Conservation (phyloP, 192 early-diverging fungal species). For the Backusella tarrabulga region DNA sequence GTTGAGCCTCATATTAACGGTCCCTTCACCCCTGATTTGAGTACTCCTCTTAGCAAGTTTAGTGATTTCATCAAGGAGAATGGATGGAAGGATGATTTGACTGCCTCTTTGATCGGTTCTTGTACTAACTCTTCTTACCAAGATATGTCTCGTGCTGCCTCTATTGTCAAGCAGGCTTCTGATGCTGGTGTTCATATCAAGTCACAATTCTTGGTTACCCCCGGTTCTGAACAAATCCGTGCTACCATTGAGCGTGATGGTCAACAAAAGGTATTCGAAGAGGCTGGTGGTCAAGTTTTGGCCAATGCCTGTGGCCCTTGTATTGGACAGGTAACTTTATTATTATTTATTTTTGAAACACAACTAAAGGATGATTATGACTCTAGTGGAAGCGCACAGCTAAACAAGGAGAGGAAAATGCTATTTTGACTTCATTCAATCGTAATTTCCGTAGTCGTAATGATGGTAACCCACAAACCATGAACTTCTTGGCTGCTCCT, state of each 20-base stretch:
- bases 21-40: slow-evolving; percentile 96
- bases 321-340: slow-evolving; percentile 69
- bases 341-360: neutral
- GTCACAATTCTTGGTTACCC: slow-evolving; percentile 90
- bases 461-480: slow-evolving; percentile 89
- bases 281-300: slow-evolving; percentile 85
- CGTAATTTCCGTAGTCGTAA: slow-evolving; percentile 97
- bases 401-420: slow-evolving; percentile 71
- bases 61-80: slow-evolving; percentile 73
- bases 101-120: slow-evolving; percentile 90
- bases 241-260: slow-evolving; percentile 98
- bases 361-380: slow-evolving; percentile 16
- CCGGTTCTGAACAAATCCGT: slow-evolving; percentile 97
- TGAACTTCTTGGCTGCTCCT: slow-evolving; percentile 97
- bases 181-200: slow-evolving; percentile 73
- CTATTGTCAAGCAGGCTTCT: slow-evolving; percentile 83
- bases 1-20: slow-evolving; percentile 98
- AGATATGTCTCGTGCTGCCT: slow-evolving; percentile 92
- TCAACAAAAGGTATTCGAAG: slow-evolving; percentile 72
- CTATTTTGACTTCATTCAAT: slow-evolving; percentile 96
- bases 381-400: slow-evolving; percentile 82
- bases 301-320: slow-evolving; percentile 98
- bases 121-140: slow-evolving; percentile 99
- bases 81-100: slow-evolving; percentile 85
- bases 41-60: slow-evolving; percentile 89